Conservation (phyloP, 208 protist genomes). For the Trypanosomatidae sp. region DNA sequence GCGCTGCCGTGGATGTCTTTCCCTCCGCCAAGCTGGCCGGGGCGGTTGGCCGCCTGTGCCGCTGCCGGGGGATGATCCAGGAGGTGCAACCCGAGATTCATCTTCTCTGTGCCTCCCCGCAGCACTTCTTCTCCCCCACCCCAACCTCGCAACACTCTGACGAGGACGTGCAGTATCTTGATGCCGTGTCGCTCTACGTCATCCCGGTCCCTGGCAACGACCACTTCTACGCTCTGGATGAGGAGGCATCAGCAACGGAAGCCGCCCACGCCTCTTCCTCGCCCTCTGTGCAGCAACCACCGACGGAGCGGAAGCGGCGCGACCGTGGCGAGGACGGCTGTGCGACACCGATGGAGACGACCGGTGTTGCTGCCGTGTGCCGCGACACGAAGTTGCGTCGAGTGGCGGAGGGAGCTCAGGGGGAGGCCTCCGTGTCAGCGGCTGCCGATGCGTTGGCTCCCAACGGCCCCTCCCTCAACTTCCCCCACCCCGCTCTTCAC, state of each 20-base stretch:
- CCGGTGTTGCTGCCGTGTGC: neutral
- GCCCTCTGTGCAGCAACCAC: conserved; percentile 5
- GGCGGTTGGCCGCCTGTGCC: conserved; percentile 35
- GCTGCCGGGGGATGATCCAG: conserved; percentile 85
- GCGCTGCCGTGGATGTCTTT: conserved; percentile 38
- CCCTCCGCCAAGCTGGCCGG: conserved; percentile 19
- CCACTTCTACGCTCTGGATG: conserved; percentile 52
- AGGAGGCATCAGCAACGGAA: too few relatives aligned
- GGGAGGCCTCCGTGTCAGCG: neutral
- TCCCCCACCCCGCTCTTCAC: conserved; percentile 25
- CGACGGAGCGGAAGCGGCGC: conserved; percentile 11
- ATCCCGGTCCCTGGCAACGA: conserved; percentile 79
- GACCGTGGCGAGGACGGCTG: conserved; percentile 3
- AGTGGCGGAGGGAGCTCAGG: too few relatives aligned
- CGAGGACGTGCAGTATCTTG: conserved; percentile 35
- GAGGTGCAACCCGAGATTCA: conserved; percentile 61
- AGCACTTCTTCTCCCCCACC: conserved; percentile 40
- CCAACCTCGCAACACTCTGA: neutral
- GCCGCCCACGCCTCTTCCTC: too few relatives aligned
- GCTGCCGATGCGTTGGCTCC: too few relatives aligned
- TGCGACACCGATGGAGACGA: neutral
- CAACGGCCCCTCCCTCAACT: conserved; percentile 21
- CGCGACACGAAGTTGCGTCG: too few relatives aligned
- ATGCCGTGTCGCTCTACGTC: conserved; percentile 66
- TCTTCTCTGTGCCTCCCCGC: conserved; percentile 41